Conservation (phyloP, 257 asterid species). For the Salvia rosmarinus region DNA sequence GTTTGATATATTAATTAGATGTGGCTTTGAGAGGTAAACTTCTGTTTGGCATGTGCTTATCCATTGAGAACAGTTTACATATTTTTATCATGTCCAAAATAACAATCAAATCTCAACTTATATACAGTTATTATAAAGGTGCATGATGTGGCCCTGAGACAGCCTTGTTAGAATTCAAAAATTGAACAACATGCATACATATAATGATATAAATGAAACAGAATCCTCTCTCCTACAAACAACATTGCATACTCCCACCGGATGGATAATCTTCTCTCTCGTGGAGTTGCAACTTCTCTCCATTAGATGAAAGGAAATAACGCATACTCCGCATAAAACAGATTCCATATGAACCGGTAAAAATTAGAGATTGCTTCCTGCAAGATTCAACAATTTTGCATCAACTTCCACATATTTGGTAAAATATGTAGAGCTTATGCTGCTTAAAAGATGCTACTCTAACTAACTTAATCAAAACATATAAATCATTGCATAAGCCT, state of each 20-base stretch:
- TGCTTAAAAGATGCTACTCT: not conserved
- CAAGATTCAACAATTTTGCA: slow-evolving; percentile 37
- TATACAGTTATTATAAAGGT: not conserved
- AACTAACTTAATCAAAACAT: not conserved
- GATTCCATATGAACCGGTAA: slow-evolving; percentile 92
- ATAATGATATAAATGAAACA: slow-evolving; percentile 20
- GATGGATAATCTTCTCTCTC: not conserved
- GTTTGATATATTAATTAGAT: too few species aligned
- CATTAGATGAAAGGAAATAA: slow-evolving; percentile 81
- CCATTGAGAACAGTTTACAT: not conserved
- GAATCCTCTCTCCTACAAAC: slow-evolving; percentile 9
- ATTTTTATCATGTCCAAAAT: not conserved
- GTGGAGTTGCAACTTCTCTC: slow-evolving; percentile 34
- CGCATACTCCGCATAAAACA: slow-evolving; percentile 84
- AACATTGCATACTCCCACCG: not conserved
- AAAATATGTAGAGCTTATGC: not conserved
- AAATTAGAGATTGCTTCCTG: slow-evolving; percentile 87
- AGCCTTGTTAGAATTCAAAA: not conserved
- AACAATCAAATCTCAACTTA: not conserved
- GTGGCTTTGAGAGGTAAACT: too few species aligned
- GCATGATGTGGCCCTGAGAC: not conserved
- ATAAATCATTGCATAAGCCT: not conserved
- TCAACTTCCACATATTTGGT: not conserved
- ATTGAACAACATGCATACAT: not conserved
- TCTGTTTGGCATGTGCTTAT: too few species aligned